A percentile compares a stretch with the other conserved stretches of the same genome.
phyloP scores from a whole-genome alignment of 2,329 filamentous ascomycete genomes.

The Alternaria longipes region DNA sequence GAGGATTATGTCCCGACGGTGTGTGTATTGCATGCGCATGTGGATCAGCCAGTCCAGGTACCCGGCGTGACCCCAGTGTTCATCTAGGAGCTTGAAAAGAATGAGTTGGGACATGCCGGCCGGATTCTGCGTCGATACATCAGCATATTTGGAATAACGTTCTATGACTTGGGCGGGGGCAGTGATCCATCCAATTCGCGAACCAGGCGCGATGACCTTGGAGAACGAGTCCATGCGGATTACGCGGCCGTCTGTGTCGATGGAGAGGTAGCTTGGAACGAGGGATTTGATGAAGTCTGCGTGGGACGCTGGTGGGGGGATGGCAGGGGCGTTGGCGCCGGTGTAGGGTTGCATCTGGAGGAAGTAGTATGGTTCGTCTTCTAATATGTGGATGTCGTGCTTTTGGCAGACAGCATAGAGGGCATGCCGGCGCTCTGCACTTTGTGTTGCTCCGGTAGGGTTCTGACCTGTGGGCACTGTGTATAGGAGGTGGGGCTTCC shows the following conservation, averaged over 20 bases:
- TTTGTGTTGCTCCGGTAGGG: constrained; percentile 86
- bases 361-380: constrained; percentile 96
- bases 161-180: constrained; percentile 85
- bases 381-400: constrained; percentile 86
- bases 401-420: constrained; percentile 82
- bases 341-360: constrained; percentile 84
- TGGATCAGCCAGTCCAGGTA: constrained; percentile 91
- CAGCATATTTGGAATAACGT: constrained; percentile 81
- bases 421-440: constrained; percentile 70
- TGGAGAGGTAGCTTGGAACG: constrained; percentile 77
- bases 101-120: constrained; percentile 84
- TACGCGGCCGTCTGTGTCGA: constrained; percentile 88
- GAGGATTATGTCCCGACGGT: constrained; percentile 78
- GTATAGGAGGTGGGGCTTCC: constrained; percentile 74
- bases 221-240: constrained; percentile 93
- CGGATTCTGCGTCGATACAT: constrained; percentile 85
- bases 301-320: constrained; percentile 67
- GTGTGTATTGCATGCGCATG: constrained; percentile 81
- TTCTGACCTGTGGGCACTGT: constrained; percentile 87
- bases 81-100: constrained; percentile 88
- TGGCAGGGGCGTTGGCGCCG: constrained; percentile 60
- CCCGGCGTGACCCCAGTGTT: constrained; percentile 91
- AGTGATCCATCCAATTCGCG: constrained; percentile 87
- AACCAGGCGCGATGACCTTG: constrained; percentile 86
- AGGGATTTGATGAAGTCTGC: constrained; percentile 78